These are phyloP conservation scores for Fusarium napiforme DNA, from an alignment of 2,329 filamentous ascomycete genomes.

Conservation along the genomic window DNA sequence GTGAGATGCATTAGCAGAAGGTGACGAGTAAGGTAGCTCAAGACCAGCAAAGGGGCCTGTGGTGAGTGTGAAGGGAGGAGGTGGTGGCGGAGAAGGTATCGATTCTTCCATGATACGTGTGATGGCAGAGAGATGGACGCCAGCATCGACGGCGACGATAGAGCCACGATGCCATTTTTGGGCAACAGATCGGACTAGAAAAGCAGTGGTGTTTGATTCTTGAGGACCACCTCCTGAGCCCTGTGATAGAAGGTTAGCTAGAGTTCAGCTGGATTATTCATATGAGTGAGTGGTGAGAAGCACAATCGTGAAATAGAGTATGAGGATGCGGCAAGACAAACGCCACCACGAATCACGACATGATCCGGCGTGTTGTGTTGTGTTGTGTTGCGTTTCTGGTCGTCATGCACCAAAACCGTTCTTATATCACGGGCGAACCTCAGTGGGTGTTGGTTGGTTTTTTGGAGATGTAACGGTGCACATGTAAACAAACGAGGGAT, in stretches of 20 bases:
- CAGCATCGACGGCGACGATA: constrained; percentile 91
- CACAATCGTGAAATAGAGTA: neutral
- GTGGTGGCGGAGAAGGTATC: constrained; percentile 50
- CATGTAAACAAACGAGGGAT: constrained; percentile 22
- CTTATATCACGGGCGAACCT: neutral
- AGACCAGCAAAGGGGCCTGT: constrained; percentile 84
- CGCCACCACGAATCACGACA: constrained; percentile 16
- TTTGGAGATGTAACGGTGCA: constrained; percentile 6
- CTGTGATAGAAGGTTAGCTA: constrained; percentile 57
- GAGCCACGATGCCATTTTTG: constrained; percentile 85
- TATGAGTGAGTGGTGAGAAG: neutral
- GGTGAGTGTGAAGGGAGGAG: constrained; percentile 64
- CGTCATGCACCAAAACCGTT: constrained; percentile 4
- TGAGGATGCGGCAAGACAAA: neutral
- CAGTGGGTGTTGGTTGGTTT: neutral
- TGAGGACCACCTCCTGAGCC: constrained; percentile 89
- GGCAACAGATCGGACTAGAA: constrained; percentile 84
- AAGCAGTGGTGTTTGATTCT: constrained; percentile 89
- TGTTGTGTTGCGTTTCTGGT: neutral
- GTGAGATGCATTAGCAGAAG: constrained; percentile 82
- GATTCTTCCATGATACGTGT: constrained; percentile 77
- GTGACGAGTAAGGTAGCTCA: constrained; percentile 71
- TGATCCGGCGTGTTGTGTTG: constrained; percentile 1
- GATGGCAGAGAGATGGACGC: constrained; percentile 88
- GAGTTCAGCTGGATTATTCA: neutral